phyloP scores from a whole-genome alignment of 768 basidiomycete species.

The Trametes gibbosa region DNA sequence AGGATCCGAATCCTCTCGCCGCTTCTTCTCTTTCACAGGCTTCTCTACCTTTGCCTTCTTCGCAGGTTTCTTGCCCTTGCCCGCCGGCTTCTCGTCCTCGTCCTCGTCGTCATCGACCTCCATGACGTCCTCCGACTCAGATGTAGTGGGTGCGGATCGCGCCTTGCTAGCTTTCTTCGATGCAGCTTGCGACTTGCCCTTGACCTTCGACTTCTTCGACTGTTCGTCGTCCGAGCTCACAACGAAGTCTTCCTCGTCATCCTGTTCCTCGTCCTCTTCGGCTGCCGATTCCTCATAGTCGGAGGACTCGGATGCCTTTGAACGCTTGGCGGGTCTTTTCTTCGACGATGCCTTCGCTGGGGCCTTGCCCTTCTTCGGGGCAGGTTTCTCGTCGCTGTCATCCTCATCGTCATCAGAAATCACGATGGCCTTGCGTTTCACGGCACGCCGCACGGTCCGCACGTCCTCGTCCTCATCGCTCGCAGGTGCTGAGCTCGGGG shows the following conservation, averaged over 20 bases:
- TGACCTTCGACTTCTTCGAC: slow-evolving; percentile 33
- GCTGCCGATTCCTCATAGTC: slow-evolving; percentile 17
- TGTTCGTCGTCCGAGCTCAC: slow-evolving; percentile 16
- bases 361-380: slow-evolving; percentile 10
- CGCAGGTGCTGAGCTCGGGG: slow-evolving; percentile 33
- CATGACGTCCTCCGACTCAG: slow-evolving; percentile 22
- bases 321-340: slow-evolving; percentile 20
- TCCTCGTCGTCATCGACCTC: slow-evolving; percentile 28
- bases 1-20: slow-evolving; percentile 62
- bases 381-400: slow-evolving; percentile 26
- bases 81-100: slow-evolving; percentile 10
- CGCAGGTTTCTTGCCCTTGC: slow-evolving; percentile 22
- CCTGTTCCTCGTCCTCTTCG: slow-evolving; percentile 25
- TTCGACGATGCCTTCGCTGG: slow-evolving; percentile 6
- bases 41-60: slow-evolving; percentile 45
- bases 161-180: slow-evolving; percentile 14
- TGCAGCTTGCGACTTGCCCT: slow-evolving; percentile 24
- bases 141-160: slow-evolving; percentile 16
- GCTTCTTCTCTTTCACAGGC: slow-evolving; percentile 55
- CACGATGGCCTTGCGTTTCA: slow-evolving; percentile 40
- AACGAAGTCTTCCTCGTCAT: slow-evolving; percentile 18
- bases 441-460: slow-evolving; percentile 25
- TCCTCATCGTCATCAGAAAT: slow-evolving; percentile 59
- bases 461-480: slow-evolving; percentile 40
- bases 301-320: slow-evolving; percentile 21